These are phyloP conservation scores for Aphanomyces cochlioides DNA, from an alignment of 352 stramenopile genomes.

Conservation along the genomic window DNA sequence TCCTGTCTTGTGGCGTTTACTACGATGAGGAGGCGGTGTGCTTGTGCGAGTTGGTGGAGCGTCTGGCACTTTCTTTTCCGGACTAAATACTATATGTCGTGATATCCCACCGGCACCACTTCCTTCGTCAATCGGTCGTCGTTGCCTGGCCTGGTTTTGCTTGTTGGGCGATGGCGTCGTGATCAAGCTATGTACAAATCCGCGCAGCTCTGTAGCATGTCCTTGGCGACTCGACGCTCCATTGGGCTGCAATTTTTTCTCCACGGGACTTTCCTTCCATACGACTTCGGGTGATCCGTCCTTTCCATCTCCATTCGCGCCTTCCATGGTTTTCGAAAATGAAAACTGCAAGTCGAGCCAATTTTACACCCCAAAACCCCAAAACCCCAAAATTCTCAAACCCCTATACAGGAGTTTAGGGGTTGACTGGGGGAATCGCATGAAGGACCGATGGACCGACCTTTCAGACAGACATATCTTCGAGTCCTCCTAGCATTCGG, in stretches of 20 bases:
- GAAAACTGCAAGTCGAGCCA: neutral
- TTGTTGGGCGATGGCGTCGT: slow-evolving; percentile 2
- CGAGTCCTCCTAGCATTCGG: too few species aligned
- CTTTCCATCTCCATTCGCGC: slow-evolving; percentile 3
- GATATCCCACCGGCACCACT: slow-evolving; percentile 60
- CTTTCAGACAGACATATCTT: too few species aligned
- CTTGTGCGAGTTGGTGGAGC: neutral
- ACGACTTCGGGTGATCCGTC: slow-evolving; percentile 39
- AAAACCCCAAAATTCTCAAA: too few species aligned
- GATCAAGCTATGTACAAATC: slow-evolving; percentile 25
- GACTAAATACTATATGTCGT: slow-evolving; percentile 36
- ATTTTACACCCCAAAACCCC: neutral
- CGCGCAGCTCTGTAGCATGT: slow-evolving; percentile 26
- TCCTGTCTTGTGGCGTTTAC: slow-evolving; percentile 12
- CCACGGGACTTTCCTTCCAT: slow-evolving; percentile 73
- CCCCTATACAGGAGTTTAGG: too few species aligned
- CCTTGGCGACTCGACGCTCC: slow-evolving; percentile 47
- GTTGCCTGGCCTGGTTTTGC: neutral
- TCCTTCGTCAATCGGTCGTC: slow-evolving; percentile 44
- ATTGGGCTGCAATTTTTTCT: slow-evolving; percentile 75
- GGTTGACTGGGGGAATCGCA: too few species aligned
- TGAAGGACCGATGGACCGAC: too few species aligned
- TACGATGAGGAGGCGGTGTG: neutral
- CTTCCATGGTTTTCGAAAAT: neutral
- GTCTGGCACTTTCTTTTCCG: neutral